phyloP scores from a whole-genome alignment of 305 asterid species.

The Rubia occidens region DNA sequence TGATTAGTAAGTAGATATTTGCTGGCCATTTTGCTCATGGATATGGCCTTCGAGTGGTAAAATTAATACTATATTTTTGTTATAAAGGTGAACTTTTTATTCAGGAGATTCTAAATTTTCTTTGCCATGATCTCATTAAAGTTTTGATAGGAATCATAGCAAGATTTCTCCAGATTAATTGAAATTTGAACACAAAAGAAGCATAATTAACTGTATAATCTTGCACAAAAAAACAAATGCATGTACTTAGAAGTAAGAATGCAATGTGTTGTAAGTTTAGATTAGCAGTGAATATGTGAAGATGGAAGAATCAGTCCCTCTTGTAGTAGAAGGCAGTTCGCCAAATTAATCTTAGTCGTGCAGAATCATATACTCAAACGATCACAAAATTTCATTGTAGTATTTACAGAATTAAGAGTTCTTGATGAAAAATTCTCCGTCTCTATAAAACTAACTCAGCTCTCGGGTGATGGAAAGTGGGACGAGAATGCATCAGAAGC shows the following conservation, averaged over 20 bases:
- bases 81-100: background rate
- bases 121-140: background rate
- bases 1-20: background rate
- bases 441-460: background rate
- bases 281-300: too few relatives aligned
- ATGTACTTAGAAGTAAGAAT: too few relatives aligned
- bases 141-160: too few relatives aligned
- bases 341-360: too few relatives aligned
- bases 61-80: background rate
- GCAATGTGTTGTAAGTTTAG: too few relatives aligned
- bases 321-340: background rate
- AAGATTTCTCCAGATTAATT: too few relatives aligned
- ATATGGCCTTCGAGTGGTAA: background rate
- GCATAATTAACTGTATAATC: too few relatives aligned
- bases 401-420: background rate
- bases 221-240: too few relatives aligned
- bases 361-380: background rate
- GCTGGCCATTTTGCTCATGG: background rate
- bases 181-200: too few relatives aligned
- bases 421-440: background rate
- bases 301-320: background rate
- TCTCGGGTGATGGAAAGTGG: background rate
- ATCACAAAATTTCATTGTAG: background rate
- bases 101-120: background rate
- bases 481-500: conserved; percentile 35